These are phyloP conservation scores for Mycocentrospora acerina DNA, from an alignment of 2,329 filamentous ascomycete genomes.

Conservation along the genomic window DNA sequence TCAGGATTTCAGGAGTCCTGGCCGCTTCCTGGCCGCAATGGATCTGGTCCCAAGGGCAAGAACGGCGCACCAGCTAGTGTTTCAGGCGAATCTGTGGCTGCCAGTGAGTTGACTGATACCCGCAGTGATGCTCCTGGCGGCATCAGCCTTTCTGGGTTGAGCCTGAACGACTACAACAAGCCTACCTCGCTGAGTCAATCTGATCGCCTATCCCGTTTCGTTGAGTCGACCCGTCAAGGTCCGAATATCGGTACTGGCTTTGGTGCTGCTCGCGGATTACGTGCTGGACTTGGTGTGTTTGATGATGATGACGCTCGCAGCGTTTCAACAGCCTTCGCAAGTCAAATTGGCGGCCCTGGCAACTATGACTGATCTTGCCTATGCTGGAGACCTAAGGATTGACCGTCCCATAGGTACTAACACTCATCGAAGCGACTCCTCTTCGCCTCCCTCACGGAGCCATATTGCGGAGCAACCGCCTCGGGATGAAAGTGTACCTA, in stretches of 20 bases:
- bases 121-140: conserved; percentile 79
- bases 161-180: conserved; percentile 70
- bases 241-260: conserved; percentile 43
- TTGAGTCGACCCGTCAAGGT: conserved; percentile 77
- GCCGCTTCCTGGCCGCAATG: conserved; percentile 77
- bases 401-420: too few relatives aligned
- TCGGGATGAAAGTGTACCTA: too few relatives aligned
- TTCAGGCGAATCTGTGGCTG: conserved; percentile 88
- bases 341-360: conserved; percentile 77
- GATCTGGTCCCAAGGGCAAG: conserved; percentile 65
- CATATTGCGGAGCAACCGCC: too few relatives aligned
- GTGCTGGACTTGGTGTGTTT: conserved; percentile 46
- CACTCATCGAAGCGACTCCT: too few relatives aligned
- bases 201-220: conserved; percentile 91
- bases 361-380: conserved; percentile 56
- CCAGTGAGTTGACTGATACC: conserved; percentile 84
- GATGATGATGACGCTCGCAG: conserved; percentile 94
- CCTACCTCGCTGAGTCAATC: conserved; percentile 75
- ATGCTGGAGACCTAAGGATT: too few relatives aligned
- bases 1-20: conserved; percentile 88
- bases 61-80: conserved; percentile 69
- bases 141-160: conserved; percentile 83
- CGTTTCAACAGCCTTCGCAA: conserved; percentile 94
- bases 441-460: too few relatives aligned
- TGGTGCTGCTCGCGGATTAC: conserved; percentile 46